Evolutionary conservation across 768 basidiomycete species (phyloP).

Genomic region (Russula virescens): DNA sequence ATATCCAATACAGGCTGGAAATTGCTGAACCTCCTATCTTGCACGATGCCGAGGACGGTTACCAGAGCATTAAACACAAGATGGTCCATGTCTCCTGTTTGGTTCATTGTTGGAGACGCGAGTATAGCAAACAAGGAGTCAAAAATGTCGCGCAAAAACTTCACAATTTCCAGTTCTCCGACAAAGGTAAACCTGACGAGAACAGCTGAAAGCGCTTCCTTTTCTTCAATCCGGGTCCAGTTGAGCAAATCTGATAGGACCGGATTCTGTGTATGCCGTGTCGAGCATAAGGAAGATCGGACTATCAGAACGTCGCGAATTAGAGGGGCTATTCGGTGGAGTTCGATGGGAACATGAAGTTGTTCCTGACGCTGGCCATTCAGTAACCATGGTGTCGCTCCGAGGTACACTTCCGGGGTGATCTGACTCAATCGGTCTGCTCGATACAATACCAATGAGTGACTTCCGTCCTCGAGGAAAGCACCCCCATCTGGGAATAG

Average conservation of each 20-base stretch:
- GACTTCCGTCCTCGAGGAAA: conserved; percentile 86
- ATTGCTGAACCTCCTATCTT: conserved; percentile 91
- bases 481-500: conserved; percentile 70
- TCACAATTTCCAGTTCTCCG: conserved; percentile 91
- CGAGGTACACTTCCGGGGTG: conserved; percentile 64
- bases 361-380: conserved; percentile 58
- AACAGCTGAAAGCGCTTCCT: conserved; percentile 60
- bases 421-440: conserved; percentile 66
- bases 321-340: conserved; percentile 60
- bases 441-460: conserved; percentile 76
- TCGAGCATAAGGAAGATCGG: conserved; percentile 89
- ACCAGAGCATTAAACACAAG: conserved; percentile 89
- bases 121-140: conserved; percentile 91
- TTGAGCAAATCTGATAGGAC: conserved; percentile 73
- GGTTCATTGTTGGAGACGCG: conserved; percentile 62
- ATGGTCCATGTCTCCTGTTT: conserved; percentile 71
- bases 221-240: conserved; percentile 69
- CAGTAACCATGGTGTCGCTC: conserved; percentile 55
- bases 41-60: conserved; percentile 85
- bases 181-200: conserved; percentile 87
- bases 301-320: conserved; percentile 74
- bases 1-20: conserved; percentile 91
- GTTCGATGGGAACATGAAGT: conserved; percentile 48
- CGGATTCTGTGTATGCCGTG: conserved; percentile 84
- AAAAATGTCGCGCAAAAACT: conserved; percentile 86